Evolutionary conservation across 352 stramenopile species (phyloP).

Genomic region (Phytophthora europaea): DNA sequence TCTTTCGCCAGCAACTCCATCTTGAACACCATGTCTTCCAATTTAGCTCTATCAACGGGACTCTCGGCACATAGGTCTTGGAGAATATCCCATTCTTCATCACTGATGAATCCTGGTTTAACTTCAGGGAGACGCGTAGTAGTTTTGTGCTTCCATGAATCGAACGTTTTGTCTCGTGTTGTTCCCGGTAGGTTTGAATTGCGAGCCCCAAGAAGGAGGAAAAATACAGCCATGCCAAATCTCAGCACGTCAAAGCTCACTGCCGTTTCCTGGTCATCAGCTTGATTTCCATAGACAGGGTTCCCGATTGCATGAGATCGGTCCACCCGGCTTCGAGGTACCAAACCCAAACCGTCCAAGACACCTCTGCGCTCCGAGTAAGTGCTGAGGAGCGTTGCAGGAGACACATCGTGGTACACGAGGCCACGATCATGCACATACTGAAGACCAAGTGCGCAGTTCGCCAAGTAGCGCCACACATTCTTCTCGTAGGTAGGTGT

Average conservation of each 20-base stretch:
- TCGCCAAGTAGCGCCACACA: constrained; percentile 36
- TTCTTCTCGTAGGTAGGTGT: constrained; percentile 39
- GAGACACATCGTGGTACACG: constrained; percentile 35
- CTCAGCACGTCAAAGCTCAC: constrained; percentile 32
- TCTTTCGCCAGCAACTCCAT: constrained; percentile 22
- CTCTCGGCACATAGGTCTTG: constrained; percentile 24
- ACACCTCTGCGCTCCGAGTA: constrained; percentile 38
- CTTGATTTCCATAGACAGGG: not conserved
- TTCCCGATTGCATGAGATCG: constrained; percentile 19
- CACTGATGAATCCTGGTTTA: constrained; percentile 28
- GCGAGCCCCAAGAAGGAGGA: constrained; percentile 24
- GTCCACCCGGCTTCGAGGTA: constrained; percentile 28
- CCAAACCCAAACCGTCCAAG: constrained; percentile 33
- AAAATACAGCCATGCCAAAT: constrained; percentile 36
- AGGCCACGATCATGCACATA: constrained; percentile 44
- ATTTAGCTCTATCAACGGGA: constrained; percentile 18
- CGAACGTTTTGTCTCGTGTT: constrained; percentile 32
- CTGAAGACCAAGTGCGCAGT: constrained; percentile 41
- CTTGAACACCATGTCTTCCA: constrained; percentile 33
- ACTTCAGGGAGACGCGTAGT: constrained; percentile 19
- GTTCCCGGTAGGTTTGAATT: constrained; percentile 31
- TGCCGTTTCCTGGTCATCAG: constrained; percentile 14
- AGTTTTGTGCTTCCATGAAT: constrained; percentile 37
- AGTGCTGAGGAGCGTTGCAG: constrained; percentile 24
- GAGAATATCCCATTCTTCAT: constrained; percentile 34